phyloP scores from a whole-genome alignment of 2,329 filamentous ascomycete genomes.

The Pseudogymnoascus sp. region DNA sequence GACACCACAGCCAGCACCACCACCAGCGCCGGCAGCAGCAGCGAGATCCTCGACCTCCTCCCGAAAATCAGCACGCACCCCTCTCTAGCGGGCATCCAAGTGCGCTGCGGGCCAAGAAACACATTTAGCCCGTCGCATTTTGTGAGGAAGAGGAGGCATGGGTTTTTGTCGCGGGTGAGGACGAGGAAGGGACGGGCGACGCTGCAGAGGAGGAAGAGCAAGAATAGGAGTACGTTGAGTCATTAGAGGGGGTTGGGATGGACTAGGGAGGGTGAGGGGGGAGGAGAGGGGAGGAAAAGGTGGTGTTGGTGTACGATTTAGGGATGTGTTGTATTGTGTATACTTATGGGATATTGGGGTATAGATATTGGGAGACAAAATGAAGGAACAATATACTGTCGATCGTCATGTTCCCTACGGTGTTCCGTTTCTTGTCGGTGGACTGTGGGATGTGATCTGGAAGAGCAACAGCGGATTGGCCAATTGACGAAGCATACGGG shows the following conservation, averaged over 20 bases:
- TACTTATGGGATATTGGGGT: not conserved
- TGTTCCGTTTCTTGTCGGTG: too few species aligned
- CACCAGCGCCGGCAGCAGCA: not conserved
- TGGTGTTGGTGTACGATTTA: not conserved
- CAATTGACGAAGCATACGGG: too few species aligned
- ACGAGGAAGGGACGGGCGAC: constrained; percentile 27
- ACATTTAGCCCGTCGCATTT: constrained; percentile 30
- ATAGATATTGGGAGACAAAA: not conserved
- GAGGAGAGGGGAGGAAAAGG: not conserved
- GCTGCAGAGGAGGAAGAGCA: constrained; percentile 24
- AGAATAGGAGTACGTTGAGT: constrained; percentile 28
- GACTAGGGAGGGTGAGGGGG: not conserved
- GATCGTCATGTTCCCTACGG: too few species aligned
- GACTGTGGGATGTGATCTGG: too few species aligned
- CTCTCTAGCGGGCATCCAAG: constrained; percentile 22
- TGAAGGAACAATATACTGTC: not conserved
- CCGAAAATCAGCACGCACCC: constrained; percentile 27
- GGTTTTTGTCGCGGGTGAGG: constrained; percentile 27
- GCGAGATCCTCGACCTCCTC: constrained; percentile 20
- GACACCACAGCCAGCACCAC: too few species aligned
- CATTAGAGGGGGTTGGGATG: constrained; percentile 24
- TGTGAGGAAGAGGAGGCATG: constrained; percentile 30
- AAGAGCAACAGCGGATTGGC: too few species aligned
- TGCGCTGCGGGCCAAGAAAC: constrained; percentile 27
- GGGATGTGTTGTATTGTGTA: not conserved